Base-by-base conservation (phyloP, 495 filamentous ascomycete genomes). In the Darksidea phi region DNA sequence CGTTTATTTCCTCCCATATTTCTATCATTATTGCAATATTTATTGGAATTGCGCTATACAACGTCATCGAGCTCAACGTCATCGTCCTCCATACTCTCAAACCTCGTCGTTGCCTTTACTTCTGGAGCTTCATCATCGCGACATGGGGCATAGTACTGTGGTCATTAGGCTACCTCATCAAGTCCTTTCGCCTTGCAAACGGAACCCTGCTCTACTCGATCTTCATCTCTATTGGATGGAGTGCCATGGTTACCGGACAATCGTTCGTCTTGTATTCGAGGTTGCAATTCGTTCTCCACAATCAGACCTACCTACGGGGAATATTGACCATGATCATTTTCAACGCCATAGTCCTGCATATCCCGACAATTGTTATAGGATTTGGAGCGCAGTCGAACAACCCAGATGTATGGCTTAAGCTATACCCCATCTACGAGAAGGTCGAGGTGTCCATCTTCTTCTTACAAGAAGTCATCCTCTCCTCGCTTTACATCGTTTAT, bases 261-360 rank as follows among this genome's bases (percentile, higher is more conserved):
- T 83, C 83, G 2, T 63, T 88, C 41, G 84, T 88, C 10, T 74
- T 88, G 15, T 88, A 84, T 71, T 87, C 84, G 2, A 78, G 85
- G 12, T 76, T 88, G 4, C 83, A 87, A 66, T 71, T 87, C 34
- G 75, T 89, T 36, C 68, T 82, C 26, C 71, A 72, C 12, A 79
- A 81, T 38, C 71, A 72, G 17, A 73, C 70, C 20, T 67, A 77
- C 23, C 74, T 86, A 3, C 78, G 80, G n/a, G 67, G 72, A 28
- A 77, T 87, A 0, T 74, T 85, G 12, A 66, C 46, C 48, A 84
- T 86, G 79, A 86, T 88, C 66, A 70, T 85, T 13, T 46, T 79
- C 67, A 75, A 84, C 69, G 80, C 76, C 11, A 36, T 82, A 25
- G 55, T 81, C 23, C 72, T 82, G 12, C 82, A 86, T 67, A 64